Evolutionary conservation across 306 rosid species (phyloP).

Genomic region (Vigna trinervia): DNA sequence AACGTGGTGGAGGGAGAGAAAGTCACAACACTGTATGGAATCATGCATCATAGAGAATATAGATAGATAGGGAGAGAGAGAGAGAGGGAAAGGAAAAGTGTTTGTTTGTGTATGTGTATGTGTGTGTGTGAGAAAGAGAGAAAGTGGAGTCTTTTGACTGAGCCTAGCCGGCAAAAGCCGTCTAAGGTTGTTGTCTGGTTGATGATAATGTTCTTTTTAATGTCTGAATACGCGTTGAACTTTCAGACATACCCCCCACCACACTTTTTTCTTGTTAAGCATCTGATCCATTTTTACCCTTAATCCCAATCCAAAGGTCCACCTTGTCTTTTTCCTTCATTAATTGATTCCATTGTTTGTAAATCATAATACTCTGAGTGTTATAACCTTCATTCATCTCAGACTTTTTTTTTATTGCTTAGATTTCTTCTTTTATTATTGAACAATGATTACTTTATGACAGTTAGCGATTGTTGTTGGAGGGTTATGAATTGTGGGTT

Average conservation of each 20-base stretch:
- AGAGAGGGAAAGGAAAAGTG: not conserved
- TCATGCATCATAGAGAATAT: slow-evolving; percentile 24
- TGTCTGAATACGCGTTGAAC: slow-evolving; percentile 78
- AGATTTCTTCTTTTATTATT: slow-evolving; percentile 20
- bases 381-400: slow-evolving; percentile 28
- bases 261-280: slow-evolving; percentile 34
- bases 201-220: slow-evolving; percentile 42
- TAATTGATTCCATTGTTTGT: slow-evolving; percentile 34
- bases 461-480: not conserved
- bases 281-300: slow-evolving; percentile 40
- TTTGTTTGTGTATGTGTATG: not conserved
- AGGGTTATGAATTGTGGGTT: slow-evolving; percentile 46
- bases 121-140: slow-evolving; percentile 25
- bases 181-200: slow-evolving; percentile 48
- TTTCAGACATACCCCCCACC: slow-evolving; percentile 43
- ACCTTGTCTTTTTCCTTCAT: slow-evolving; percentile 27
- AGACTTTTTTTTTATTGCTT: slow-evolving; percentile 15
- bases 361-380: not conserved
- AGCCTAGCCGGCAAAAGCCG: slow-evolving; percentile 80
- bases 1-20: slow-evolving; percentile 39
- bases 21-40: slow-evolving; percentile 30
- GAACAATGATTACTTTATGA: slow-evolving; percentile 1
- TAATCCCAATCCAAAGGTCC: slow-evolving; percentile 45
- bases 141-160: slow-evolving; percentile 67
- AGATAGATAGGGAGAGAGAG: slow-evolving; percentile 1